phyloP scores from a whole-genome alignment of 441 rosid genomes.

The Adansonia madagascariensis region DNA sequence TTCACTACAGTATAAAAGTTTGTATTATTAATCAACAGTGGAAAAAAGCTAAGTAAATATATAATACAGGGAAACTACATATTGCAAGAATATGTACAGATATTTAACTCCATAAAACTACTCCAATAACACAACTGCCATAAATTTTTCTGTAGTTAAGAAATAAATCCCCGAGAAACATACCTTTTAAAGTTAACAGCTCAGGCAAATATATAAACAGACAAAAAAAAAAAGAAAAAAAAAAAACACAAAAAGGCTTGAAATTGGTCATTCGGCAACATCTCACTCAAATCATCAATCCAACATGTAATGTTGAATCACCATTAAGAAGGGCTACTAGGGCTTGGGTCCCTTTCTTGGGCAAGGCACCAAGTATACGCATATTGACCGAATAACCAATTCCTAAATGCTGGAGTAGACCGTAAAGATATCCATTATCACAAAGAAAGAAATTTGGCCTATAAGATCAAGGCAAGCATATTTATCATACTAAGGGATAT shows the following conservation, averaged over 20 bases:
- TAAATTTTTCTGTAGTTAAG: background rate
- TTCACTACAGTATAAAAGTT: background rate
- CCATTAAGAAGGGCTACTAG: no score
- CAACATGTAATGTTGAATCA: background rate
- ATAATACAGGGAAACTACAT: background rate
- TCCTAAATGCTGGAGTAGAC: no score
- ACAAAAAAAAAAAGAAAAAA: no score
- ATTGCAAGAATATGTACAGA: background rate
- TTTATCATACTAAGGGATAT: background rate
- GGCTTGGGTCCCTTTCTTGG: no score
- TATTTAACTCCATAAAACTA: background rate
- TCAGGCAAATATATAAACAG: background rate
- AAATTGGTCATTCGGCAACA: background rate
- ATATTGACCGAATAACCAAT: no score
- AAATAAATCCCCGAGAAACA: background rate
- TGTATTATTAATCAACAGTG: background rate
- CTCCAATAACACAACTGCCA: background rate
- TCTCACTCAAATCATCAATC: background rate
- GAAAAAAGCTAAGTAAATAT: background rate
- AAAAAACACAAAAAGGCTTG: background rate
- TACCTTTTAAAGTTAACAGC: background rate
- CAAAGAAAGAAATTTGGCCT: background rate
- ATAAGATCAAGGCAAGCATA: conserved; percentile 11
- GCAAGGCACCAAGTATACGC: no score
- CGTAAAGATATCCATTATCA: background rate